Conservation (phyloP, 495 filamentous ascomycete species). For the Aspergillus funiculosus region DNA sequence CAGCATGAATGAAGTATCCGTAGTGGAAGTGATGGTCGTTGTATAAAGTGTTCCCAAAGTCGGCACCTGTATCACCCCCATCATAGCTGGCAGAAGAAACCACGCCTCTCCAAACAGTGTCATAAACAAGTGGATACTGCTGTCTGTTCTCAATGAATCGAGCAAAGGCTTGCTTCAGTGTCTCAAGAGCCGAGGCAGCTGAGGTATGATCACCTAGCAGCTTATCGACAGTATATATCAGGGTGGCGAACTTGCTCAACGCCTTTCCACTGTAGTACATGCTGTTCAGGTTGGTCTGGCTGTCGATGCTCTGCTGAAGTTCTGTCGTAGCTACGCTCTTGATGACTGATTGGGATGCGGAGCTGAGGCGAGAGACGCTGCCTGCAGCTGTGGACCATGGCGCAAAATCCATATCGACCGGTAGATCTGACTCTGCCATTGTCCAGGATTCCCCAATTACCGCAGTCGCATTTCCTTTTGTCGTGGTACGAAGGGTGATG, state of each 20-base stretch:
- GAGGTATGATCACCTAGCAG: conserved; percentile 55
- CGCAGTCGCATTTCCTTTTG: conserved; percentile 73
- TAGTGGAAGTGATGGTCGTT: conserved; percentile 98
- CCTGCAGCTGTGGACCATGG: conserved; percentile 62
- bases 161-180: conserved; percentile 71
- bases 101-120: conserved; percentile 76
- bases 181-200: conserved; percentile 55
- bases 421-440: conserved; percentile 67
- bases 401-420: conserved; percentile 64
- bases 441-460: conserved; percentile 74
- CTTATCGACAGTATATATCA: conserved; percentile 63
- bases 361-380: conserved; percentile 46
- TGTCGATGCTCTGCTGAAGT: conserved; percentile 61
- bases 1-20: conserved; percentile 82
- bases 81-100: conserved; percentile 82
- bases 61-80: conserved; percentile 62
- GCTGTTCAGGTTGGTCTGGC: conserved; percentile 70
- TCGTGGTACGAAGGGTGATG: conserved; percentile 69
- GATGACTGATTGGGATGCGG: conserved; percentile 48
- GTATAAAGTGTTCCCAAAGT: conserved; percentile 82
- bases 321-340: conserved; percentile 56
- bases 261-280: conserved; percentile 97
- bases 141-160: conserved; percentile 73
- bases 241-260: conserved; percentile 75
- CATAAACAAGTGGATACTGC: conserved; percentile 72